Evolutionary conservation across 2,329 filamentous ascomycete genomes (phyloP).

Genomic region (Fusarium solani-melongenae): DNA sequence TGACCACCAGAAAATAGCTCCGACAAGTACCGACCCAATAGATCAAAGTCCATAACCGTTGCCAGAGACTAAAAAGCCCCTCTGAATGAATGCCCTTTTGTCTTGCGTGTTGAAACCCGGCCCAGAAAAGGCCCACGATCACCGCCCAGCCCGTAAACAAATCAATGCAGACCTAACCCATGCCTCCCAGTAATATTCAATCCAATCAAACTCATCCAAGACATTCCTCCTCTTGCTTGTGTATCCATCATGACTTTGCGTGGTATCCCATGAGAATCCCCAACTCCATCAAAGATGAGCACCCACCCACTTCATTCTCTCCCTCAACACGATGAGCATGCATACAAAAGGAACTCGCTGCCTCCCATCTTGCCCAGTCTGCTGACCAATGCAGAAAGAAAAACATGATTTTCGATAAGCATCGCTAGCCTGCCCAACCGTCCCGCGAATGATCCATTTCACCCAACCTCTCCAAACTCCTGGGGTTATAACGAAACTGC

Average conservation of each 20-base stretch:
- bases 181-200: constrained; percentile 2
- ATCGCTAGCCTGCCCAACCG: constrained; percentile 38
- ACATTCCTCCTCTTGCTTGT: constrained; percentile 16
- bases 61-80: neutral
- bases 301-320: neutral
- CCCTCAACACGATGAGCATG: constrained; percentile 13
- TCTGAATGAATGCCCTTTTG: constrained; percentile 16
- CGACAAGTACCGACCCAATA: constrained; percentile 13
- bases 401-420: constrained; percentile 35
- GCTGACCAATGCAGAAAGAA: constrained; percentile 36
- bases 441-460: constrained; percentile 29
- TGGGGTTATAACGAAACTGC: constrained; percentile 16
- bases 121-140: constrained; percentile 31
- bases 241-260: constrained; percentile 28
- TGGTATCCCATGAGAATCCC: constrained; percentile 1
- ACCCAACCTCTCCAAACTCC: constrained; percentile 16
- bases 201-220: neutral
- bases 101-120: constrained; percentile 19
- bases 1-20: constrained; percentile 4
- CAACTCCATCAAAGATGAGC: neutral
- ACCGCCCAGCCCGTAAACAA: constrained; percentile 15
- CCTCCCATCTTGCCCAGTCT: constrained; percentile 20
- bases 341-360: constrained; percentile 32
- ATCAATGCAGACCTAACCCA: constrained; percentile 25
- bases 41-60: neutral